Evolutionary conservation across 2,329 filamentous ascomycete species (phyloP).

Genomic region (Chaetothyriales sp.): DNA sequence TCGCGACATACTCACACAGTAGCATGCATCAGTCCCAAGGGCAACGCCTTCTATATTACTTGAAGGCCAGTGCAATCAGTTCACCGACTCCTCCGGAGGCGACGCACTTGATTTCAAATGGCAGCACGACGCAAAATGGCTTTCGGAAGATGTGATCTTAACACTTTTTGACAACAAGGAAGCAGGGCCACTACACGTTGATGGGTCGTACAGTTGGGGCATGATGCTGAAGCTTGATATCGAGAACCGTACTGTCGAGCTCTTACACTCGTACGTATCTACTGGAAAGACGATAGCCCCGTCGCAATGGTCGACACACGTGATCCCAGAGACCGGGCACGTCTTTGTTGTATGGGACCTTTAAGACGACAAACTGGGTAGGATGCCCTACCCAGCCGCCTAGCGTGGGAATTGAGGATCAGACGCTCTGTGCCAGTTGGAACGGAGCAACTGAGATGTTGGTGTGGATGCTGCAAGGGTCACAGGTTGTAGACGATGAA

Average conservation of each 20-base stretch:
- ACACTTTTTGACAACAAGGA: slow-evolving; percentile 29
- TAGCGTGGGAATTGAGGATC: slow-evolving; percentile 16
- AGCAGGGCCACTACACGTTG: slow-evolving; percentile 12
- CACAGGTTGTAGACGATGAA: slow-evolving; percentile 1
- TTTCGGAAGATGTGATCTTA: slow-evolving; percentile 17
- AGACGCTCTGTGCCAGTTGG: slow-evolving; percentile 30
- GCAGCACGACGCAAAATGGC: slow-evolving; percentile 41
- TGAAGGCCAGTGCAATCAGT: slow-evolving; percentile 34
- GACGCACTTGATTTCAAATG: slow-evolving; percentile 35
- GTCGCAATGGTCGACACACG: slow-evolving; percentile 32
- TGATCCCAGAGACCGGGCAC: slow-evolving; percentile 28
- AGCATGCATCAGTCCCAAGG: slow-evolving; percentile 26
- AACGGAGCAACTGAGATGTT: slow-evolving; percentile 33
- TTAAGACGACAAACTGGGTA: slow-evolving; percentile 37
- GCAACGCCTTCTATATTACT: slow-evolving; percentile 38
- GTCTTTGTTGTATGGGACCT: slow-evolving; percentile 37
- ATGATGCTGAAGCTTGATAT: slow-evolving; percentile 30
- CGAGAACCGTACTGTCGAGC: slow-evolving; percentile 30
- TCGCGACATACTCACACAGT: slow-evolving; percentile 30
- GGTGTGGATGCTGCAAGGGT: slow-evolving; percentile 11
- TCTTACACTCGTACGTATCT: slow-evolving; percentile 29
- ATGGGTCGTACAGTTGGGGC: slow-evolving; percentile 28
- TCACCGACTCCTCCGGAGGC: slow-evolving; percentile 29
- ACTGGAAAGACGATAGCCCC: slow-evolving; percentile 24
- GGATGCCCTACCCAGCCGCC: slow-evolving; percentile 32